Evolutionary conservation across 2,329 filamentous ascomycete genomes (phyloP).

Genomic region (Metarhizium anisopliae): DNA sequence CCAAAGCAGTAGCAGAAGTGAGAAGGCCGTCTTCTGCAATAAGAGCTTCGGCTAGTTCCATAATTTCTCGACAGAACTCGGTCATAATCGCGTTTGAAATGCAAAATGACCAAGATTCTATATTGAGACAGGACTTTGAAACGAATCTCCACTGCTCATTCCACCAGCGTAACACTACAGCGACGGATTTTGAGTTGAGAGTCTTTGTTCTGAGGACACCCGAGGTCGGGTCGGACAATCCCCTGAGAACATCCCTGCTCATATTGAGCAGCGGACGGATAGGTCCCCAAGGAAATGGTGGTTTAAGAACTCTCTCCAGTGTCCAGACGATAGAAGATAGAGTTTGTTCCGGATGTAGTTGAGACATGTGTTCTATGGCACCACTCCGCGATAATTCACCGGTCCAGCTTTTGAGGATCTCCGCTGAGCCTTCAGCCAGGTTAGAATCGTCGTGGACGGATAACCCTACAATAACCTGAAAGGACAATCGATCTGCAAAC

Average conservation of each 20-base stretch:
- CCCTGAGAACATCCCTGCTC: conserved; percentile 46
- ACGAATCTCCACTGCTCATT: conserved; percentile 73
- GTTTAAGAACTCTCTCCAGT: conserved; percentile 24
- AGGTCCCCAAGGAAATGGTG: conserved; percentile 42
- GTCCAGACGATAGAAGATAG: conserved; percentile 34
- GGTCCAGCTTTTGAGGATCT: conserved; percentile 76
- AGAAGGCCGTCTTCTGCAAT: conserved; percentile 82
- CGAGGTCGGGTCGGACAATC: conserved; percentile 45
- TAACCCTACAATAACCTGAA: conserved; percentile 66
- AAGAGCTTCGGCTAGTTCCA: conserved; percentile 82
- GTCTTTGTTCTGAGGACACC: conserved; percentile 46
- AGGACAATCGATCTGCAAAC: conserved; percentile 57
- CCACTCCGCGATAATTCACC: conserved; percentile 45
- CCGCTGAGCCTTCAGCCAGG: conserved; percentile 71
- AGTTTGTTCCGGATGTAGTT: conserved; percentile 30
- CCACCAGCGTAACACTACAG: conserved; percentile 72
- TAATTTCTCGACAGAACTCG: conserved; percentile 87
- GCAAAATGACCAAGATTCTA: conserved; percentile 72
- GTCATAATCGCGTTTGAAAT: conserved; percentile 74
- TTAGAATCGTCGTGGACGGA: conserved; percentile 74
- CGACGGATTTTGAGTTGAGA: conserved; percentile 53
- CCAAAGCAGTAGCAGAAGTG: conserved; percentile 47
- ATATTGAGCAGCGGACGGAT: conserved; percentile 49
- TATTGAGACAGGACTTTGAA: conserved; percentile 71
- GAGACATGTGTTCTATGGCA: conserved; percentile 29